These are phyloP conservation scores for Debaryomyces sp. DNA, from an alignment of 1,139 yeast genomes.

Conservation along the genomic window DNA sequence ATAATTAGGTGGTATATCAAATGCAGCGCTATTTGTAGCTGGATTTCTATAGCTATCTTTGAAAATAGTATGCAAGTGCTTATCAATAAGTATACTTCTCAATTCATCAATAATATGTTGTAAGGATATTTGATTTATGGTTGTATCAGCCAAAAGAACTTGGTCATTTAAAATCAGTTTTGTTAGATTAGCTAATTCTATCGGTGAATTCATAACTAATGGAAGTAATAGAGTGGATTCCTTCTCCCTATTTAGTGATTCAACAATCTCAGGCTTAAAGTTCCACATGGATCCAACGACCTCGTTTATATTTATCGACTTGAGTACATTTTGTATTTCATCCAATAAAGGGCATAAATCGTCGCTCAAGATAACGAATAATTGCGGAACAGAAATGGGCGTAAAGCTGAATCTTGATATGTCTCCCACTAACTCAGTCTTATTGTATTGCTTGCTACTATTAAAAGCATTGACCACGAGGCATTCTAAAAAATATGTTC, in stretches of 20 bases:
- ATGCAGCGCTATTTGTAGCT: constrained; percentile 6
- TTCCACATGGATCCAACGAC: constrained; percentile 1
- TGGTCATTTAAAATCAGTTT: constrained; percentile 12
- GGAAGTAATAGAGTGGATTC: constrained; percentile 32
- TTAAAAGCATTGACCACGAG: constrained; percentile 11
- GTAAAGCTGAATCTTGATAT: constrained; percentile 1
- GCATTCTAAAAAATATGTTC: constrained; percentile 26
- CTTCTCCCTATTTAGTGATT: constrained; percentile 24
- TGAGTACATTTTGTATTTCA: constrained; percentile 13
- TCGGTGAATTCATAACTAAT: constrained; percentile 24
- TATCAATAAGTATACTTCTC: constrained; percentile 8
- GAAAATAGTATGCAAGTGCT: constrained; percentile 6
- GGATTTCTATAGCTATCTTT: constrained; percentile 1
- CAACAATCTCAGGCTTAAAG: not conserved
- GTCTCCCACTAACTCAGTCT: not conserved
- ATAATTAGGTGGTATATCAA: constrained; percentile 25
- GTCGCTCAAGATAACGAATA: constrained; percentile 24
- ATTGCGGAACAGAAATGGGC: not conserved
- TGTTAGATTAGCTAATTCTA: constrained; percentile 14
- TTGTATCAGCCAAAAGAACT: constrained; percentile 7
- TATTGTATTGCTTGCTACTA: not conserved
- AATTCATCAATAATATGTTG: not conserved
- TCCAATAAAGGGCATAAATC: constrained; percentile 35
- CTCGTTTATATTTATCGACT: not conserved
- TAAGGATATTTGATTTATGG: not conserved